phyloP scores from a whole-genome alignment of 176 grass and related monocot species.

The Zea luxurians region DNA sequence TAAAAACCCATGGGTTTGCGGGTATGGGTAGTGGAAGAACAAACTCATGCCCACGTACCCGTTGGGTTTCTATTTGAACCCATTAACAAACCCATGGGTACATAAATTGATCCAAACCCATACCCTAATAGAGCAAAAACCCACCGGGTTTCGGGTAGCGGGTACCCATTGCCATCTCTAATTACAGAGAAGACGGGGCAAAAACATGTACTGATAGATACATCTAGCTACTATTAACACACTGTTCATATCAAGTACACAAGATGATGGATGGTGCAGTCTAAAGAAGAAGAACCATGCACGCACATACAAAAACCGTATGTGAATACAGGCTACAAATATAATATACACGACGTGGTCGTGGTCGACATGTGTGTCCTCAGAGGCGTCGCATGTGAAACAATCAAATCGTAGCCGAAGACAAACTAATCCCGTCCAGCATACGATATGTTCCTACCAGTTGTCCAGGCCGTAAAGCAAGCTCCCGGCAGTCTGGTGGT shows the following conservation, averaged over 20 bases:
- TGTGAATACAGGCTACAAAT: not conserved
- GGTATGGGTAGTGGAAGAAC: too few species aligned
- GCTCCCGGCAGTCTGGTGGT: constrained; percentile 30
- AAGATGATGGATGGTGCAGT: not conserved
- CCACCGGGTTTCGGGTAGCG: too few species aligned
- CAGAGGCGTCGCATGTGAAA: not conserved
- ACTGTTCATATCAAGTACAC: not conserved
- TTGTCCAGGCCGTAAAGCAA: constrained; percentile 40
- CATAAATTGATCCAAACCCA: too few species aligned
- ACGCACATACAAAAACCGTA: not conserved
- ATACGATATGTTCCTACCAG: constrained; percentile 33
- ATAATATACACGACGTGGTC: not conserved
- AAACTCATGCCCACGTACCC: too few species aligned
- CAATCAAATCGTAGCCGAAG: not conserved
- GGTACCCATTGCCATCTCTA: too few species aligned
- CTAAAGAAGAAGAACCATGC: not conserved
- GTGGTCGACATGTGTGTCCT: not conserved
- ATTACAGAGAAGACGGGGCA: too few species aligned
- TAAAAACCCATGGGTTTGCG: too few species aligned
- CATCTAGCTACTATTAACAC: not conserved
- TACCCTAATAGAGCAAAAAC: too few species aligned
- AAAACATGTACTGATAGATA: not conserved
- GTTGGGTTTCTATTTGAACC: too few species aligned
- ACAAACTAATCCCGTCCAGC: not conserved
- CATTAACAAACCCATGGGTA: too few species aligned